Conservation (phyloP, 163 green algal genomes). For the Chlorella variabilis region DNA sequence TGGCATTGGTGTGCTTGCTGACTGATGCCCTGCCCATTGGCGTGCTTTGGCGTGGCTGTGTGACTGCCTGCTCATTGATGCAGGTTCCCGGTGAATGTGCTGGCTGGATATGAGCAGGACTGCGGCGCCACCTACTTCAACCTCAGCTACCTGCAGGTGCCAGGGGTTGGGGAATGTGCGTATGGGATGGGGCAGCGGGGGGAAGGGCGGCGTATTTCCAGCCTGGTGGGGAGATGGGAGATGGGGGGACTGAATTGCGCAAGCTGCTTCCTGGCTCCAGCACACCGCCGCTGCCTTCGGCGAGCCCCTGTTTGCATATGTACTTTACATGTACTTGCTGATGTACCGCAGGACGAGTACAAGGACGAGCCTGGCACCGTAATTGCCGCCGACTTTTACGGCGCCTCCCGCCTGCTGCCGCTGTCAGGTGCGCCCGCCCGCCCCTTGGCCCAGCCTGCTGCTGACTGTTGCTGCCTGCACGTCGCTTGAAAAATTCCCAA, state of each 20-base stretch:
- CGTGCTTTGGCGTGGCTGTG: too few species aligned
- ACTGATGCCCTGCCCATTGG: too few species aligned
- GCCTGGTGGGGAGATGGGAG: too few species aligned
- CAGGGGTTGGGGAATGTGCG: background rate
- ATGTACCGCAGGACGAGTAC: conserved; percentile 95
- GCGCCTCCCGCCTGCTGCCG: conserved; percentile 76
- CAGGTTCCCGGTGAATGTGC: conserved; percentile 87
- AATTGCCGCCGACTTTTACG: conserved; percentile 93
- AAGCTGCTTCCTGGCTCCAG: too few species aligned
- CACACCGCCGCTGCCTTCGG: too few species aligned
- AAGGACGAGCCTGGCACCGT: conserved; percentile 75
- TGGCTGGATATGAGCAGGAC: conserved; percentile 78
- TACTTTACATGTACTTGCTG: too few species aligned
- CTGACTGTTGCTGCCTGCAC: background rate
- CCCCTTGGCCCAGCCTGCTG: background rate
- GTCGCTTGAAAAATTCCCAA: too few species aligned
- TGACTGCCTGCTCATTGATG: too few species aligned
- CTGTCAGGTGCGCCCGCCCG: conserved; percentile 51
- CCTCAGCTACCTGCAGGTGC: conserved; percentile 85
- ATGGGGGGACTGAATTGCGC: too few species aligned
- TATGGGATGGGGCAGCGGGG: background rate
- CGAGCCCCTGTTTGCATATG: too few species aligned
- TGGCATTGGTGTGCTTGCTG: background rate
- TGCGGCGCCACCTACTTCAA: conserved; percentile 93
- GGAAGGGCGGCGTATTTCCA: background rate